Evolutionary conservation across 306 rosid genomes (phyloP), one percentile per base, ranked within the genome.

Genomic region (Pachyrhizus erosus): DNA sequence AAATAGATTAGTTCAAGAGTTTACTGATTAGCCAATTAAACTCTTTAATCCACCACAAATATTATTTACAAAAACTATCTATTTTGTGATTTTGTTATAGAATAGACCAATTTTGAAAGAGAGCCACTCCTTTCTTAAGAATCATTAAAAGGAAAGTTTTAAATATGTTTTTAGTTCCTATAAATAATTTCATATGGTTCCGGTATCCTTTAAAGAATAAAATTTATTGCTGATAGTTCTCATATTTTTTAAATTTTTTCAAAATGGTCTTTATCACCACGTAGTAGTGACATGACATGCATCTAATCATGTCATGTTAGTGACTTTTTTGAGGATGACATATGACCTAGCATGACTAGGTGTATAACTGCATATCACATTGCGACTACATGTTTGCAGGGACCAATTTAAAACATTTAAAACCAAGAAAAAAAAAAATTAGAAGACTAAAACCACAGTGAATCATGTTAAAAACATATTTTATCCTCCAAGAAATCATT

Each of bases 61-160:
- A 26, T 17, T 45, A 62, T 13, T 34, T 61, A 23, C 57, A 55
- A 13, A 55, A 69, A 26, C 12, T 57, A 80, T 60, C 45, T 23
- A 58, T 3, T 20, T 23, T 21, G 66, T 58, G 34, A 45, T 45
- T 61, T 69, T 57, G 67, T 20, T 2, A n/a, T 23, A 58, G 49
- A 82, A 85, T 23, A 69, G 43, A 39, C 51, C 72, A 20, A 65
- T 33, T 65, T 20, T 7, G 34, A 43, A 61, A 86, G 71, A 18
- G 70, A n/a, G 49, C 24, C 58, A 6, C 17, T 12, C 69, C 82
- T 26, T 70, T 34, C 52, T 11, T 60, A 34, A 61, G 64, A n/a
- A 70, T 68, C 65, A 66, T 71, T 45, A 46, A 62, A 21, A 18
- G 13, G 3, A 58, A 3, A 5, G n/a, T 1, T 23, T 51, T 11